phyloP scores from a whole-genome alignment of 352 stramenopile species.

The Globisporangium barbulae region DNA sequence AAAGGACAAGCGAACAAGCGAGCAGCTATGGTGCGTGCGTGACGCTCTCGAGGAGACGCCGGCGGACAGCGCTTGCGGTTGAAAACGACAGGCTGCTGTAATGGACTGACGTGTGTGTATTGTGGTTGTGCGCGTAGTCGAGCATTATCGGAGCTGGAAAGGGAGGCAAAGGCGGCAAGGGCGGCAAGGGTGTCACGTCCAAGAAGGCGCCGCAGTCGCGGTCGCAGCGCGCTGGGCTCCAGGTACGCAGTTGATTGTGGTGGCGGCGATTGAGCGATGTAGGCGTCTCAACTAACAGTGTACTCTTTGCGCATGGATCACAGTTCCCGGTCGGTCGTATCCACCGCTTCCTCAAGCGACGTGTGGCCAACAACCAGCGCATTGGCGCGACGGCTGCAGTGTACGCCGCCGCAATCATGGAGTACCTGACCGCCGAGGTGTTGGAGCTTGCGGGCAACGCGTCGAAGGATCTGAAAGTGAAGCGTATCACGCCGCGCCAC shows the following conservation, averaged over 20 bases:
- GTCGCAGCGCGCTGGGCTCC: slow-evolving; percentile 97
- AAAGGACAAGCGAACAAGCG: background rate
- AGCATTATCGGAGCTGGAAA: slow-evolving; percentile 92
- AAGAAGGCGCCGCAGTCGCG: slow-evolving; percentile 99
- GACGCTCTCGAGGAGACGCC: background rate
- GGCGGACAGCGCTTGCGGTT: background rate
- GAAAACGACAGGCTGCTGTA: background rate
- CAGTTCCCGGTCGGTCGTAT: slow-evolving; percentile 99
- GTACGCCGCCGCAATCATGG: slow-evolving; percentile 99
- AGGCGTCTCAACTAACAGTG: background rate
- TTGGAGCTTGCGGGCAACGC: slow-evolving; percentile 98
- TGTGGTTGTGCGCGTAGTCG: slow-evolving; percentile 34
- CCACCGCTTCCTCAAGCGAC: slow-evolving; percentile 99
- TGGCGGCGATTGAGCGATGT: background rate
- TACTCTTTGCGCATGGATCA: slow-evolving; percentile 5
- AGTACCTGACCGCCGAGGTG: slow-evolving; percentile 99
- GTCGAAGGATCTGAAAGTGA: slow-evolving; percentile 97
- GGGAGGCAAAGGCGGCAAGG: slow-evolving; percentile 98
- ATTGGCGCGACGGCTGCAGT: slow-evolving; percentile 99
- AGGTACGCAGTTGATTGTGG: slow-evolving; percentile 46
- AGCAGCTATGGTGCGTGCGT: slow-evolving; percentile 9
- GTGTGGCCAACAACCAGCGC: slow-evolving; percentile 97
- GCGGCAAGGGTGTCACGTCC: slow-evolving; percentile 97
- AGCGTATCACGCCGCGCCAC: slow-evolving; percentile 98
- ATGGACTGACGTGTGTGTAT: background rate